phyloP scores from a whole-genome alignment of 176 grass and related monocot species.

The Triticum urartu region DNA sequence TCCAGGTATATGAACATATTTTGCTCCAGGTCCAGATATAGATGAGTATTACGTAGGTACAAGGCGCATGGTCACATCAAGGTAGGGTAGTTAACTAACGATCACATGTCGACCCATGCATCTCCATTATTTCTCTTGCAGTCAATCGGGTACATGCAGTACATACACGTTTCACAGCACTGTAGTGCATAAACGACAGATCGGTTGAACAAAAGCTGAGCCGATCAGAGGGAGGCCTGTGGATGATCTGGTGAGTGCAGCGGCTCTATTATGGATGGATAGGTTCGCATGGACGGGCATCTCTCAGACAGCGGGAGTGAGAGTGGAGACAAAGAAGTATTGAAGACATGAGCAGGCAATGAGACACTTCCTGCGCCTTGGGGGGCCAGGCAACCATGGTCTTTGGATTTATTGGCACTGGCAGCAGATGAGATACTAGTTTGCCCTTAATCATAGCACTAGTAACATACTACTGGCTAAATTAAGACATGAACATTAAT shows the following conservation, averaged over 20 bases:
- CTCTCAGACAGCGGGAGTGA: not conserved
- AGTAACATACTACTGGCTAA: not conserved
- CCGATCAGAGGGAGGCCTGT: conserved; percentile 1
- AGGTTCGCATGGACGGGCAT: conserved; percentile 17
- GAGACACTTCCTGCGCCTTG: conserved; percentile 32
- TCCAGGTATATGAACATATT: not conserved
- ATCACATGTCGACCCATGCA: conserved; percentile 22
- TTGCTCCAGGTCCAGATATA: not conserved
- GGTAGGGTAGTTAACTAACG: conserved; percentile 34
- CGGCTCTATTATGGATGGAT: conserved; percentile 13
- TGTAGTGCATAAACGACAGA: conserved; percentile 40
- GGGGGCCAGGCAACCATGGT: conserved; percentile 34
- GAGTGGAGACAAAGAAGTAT: conserved; percentile 41
- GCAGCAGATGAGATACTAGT: conserved; percentile 10
- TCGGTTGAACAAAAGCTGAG: conserved; percentile 47
- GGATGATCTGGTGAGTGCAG: conserved; percentile 30
- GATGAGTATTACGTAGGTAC: not conserved
- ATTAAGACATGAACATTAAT: not conserved
- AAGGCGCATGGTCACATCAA: conserved; percentile 27
- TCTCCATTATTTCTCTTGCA: conserved; percentile 10
- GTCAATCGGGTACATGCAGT: conserved; percentile 16
- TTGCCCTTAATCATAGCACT: conserved; percentile 9
- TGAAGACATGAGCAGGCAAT: conserved; percentile 49
- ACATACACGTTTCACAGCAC: conserved; percentile 32
- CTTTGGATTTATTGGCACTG: conserved; percentile 31